Percentiles rank a stretch among this genome's conserved stretches.
phyloP scores from a whole-genome alignment of 2,329 filamentous ascomycete genomes.

The Elsinoe ampelina region DNA sequence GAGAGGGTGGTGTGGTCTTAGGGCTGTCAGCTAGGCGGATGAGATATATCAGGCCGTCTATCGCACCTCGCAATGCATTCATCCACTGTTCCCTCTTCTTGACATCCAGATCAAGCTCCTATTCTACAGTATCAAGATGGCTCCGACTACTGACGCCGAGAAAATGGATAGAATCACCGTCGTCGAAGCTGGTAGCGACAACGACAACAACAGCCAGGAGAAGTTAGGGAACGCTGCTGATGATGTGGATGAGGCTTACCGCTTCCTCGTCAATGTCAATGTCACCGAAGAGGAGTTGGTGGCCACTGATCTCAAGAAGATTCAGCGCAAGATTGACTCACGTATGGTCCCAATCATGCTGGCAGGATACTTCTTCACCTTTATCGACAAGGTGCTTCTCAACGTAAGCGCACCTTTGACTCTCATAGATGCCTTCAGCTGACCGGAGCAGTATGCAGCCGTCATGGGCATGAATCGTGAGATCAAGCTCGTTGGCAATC shows the following conservation, averaged over 20 bases:
- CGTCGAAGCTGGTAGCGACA: neutral
- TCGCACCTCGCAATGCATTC: neutral
- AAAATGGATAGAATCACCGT: neutral
- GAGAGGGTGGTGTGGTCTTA: no score
- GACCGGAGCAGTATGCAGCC: conserved; percentile 57
- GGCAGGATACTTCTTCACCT: conserved; percentile 51
- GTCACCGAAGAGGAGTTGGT: neutral
- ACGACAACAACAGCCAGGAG: neutral
- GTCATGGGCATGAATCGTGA: conserved; percentile 55
- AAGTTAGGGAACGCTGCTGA: neutral
- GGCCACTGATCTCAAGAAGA: conserved; percentile 27
- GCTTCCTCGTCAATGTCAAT: conserved; percentile 3
- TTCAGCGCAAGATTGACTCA: conserved; percentile 50
- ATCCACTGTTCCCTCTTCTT: no score
- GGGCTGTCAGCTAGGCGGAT: no score
- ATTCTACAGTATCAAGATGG: no score
- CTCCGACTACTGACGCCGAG: neutral
- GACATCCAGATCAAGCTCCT: no score
- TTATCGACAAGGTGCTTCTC: conserved; percentile 32
- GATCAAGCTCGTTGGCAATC: conserved; percentile 45
- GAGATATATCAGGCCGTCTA: no score
- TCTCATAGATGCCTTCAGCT: conserved; percentile 40
- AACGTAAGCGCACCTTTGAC: conserved; percentile 32
- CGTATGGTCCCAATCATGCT: conserved; percentile 53
- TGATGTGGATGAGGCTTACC: conserved; percentile 4